Percentiles rank a stretch among this genome's conserved stretches.
Evolutionary conservation across 371 early-diverging fungal species (phyloP).

Genomic region (Actinomucor elegans): DNA sequence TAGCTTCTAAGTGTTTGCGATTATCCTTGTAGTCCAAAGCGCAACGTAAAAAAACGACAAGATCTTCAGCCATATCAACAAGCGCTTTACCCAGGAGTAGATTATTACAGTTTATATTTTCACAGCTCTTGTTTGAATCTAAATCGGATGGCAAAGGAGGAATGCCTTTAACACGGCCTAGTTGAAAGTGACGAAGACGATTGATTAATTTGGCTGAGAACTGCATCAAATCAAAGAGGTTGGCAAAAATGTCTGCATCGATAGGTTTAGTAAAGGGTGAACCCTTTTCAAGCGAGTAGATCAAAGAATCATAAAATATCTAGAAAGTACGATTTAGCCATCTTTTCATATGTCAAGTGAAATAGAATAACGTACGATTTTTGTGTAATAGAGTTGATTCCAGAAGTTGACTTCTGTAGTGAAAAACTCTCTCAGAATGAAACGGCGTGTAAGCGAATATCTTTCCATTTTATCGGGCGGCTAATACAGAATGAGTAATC

Average conservation of each 20-base stretch:
- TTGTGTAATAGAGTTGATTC: slow-evolving; percentile 41
- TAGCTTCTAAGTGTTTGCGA: slow-evolving; percentile 17
- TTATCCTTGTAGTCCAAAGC: slow-evolving; percentile 42
- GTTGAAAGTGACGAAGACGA: slow-evolving; percentile 24
- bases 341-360: neutral
- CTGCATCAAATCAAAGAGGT: slow-evolving; percentile 35
- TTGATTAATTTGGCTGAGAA: slow-evolving; percentile 35
- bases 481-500: slow-evolving; percentile 4
- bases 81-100: neutral
- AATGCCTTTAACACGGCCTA: neutral
- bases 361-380: slow-evolving; percentile 30
- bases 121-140: no score
- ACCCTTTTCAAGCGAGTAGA: slow-evolving; percentile 16
- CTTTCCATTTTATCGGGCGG: slow-evolving; percentile 11
- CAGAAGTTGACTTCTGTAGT: slow-evolving; percentile 47
- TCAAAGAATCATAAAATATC: slow-evolving; percentile 35
- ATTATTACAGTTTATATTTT: neutral
- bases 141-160: neutral
- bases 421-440: slow-evolving; percentile 44
- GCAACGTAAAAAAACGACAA: slow-evolving; percentile 38
- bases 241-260: slow-evolving; percentile 30
- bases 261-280: slow-evolving; percentile 12
- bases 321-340: no score
- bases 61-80: slow-evolving; percentile 22
- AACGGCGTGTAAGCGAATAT: slow-evolving; percentile 27